Evolutionary conservation across 768 basidiomycete genomes (phyloP), one percentile per base, ranked within the genome.

Genomic region (Nidularia pulvinata): DNA sequence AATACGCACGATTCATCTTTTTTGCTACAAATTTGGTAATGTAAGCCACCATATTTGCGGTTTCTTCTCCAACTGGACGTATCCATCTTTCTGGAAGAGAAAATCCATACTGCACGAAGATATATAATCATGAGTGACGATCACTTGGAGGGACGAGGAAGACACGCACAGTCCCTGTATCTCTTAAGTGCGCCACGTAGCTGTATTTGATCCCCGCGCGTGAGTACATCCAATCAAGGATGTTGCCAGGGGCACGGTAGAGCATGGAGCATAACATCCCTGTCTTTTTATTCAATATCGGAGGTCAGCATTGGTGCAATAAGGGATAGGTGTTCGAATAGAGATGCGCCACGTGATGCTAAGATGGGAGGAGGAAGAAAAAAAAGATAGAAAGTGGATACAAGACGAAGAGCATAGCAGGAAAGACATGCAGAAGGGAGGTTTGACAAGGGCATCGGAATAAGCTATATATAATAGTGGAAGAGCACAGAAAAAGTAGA

Each of bases 11-110:
- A 53, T 70, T 69, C 52, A 65, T 58, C 46, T 76, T 71, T 57
- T 65, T 71, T 7, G 71, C 70, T 25, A 93, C 84, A 63, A 93
- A 94, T 44, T 78, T 71, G 1, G 85, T 82, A 5, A 95, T 70
- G 59, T 86, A 90, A 22, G 78, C 69, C 32, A 93, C 59, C 70
- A 92, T 82, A 25, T 72, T 77, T 14, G 75, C 74, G 4, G 85
- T 84, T 69, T 95, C 93, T 67, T 91, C 88, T 1, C 89, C 91
- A 2, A 89, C 85, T 0, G 91, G 88, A 6, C 87, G 73, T 57
- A 95, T 93, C 81, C 82, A 84, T 48, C 72, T 70, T 0, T 84
- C 70, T 0, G 92, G 92, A 2, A 93, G 71, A 6, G 87, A 69
- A 71, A 91, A 93, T 3, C 91, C 91, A 60, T 89, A 91, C 88